Base-by-base conservation (phyloP, 2,329 filamentous ascomycete genomes). In the Cephalotrichum gorgonifer region DNA sequence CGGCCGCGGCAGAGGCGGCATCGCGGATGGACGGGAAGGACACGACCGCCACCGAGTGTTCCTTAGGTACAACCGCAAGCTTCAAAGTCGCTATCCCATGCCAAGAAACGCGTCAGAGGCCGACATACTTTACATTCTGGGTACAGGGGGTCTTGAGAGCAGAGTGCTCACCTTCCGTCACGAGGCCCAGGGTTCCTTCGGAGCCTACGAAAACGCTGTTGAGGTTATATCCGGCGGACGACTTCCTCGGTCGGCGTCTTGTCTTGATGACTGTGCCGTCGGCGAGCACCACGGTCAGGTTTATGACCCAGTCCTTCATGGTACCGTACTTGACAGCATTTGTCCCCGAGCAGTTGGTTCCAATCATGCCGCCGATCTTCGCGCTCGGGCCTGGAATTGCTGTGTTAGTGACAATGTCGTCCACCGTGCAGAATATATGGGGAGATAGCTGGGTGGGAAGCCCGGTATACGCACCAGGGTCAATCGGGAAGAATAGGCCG, bases 291-390 rank as follows among this genome's bases (percentile, higher is more conserved):
- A 90, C 84, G 0, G 86, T 91, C 50, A 91, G 65, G 58, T 89
- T 89, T 59, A 91, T 80, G 25, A 91, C 85, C 85, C 86, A 90
- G 58, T 91, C 86, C 60, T 87, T 88, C 86, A 91, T 91, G 0
- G 86, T 90, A 6, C 86, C 86, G 59, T 91, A 91, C 55, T 81
- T 76, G 38, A 89, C 85, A 2, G 85, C 85, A 58, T 89, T 90
- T 0, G 86, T 91, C 2, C 86, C 86, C 12, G 81, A 84, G 60
- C 79, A 83, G 58, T 86, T 88, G 9, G 86, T 90, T 12, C 85
- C 85, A 26, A 90, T 79, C 86, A 91, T 91, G 39, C 86, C 86
- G 45, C 86, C 86, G 56, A 90, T 88, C 67, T 85, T 86, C 15
- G 86, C 85, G 56, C 73, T 78, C 52, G 78, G 78, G 26, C 76